Evolutionary conservation across 192 early-diverging fungal genomes (phyloP), one percentile per base, ranked within the genome.

Genomic region (Podila epicladia): DNA sequence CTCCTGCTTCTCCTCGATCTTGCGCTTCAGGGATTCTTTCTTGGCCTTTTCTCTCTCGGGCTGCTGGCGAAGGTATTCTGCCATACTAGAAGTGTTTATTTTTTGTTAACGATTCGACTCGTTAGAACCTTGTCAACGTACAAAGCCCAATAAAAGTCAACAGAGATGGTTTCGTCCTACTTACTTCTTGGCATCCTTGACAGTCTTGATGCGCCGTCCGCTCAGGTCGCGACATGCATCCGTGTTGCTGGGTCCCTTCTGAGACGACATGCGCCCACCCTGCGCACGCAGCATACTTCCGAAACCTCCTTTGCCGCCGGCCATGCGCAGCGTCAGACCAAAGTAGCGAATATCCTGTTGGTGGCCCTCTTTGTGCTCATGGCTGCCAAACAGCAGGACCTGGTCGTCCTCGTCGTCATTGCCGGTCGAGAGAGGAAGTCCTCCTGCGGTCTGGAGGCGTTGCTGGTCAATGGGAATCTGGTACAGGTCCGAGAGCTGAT

Each of bases 271-370:
- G 41, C 92, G 89, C 55, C 91, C 96, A 68, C 97, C 97, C 76
- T 97, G 95, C 0, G 96, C 94, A 72, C 97, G 90, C 71, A 99
- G 84, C 87, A 95, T 95, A 70, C 91, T 93, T 19, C 98, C 98
- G 82, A 99, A 99, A 22, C 98, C 98, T 49, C 98, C 98, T 67
- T 97, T 97, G n/a, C 96, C 96, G 31, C 96, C 96, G 5, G 82
- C 67, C 20, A 96, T 58, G 0, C 87, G 82, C 53, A 92, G 62
- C 17, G 83, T 82, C 28, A 95, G 62, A 32, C 74, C 84, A 51
- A 93, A 73, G 32, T 48, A 80, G 7, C 62, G 62, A 20, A 80
- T 57, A 9, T 68, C 31, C 4, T 29, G 51, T 62, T 5, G 75
- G 28, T 48, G 65, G 38, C 55, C 83, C 31, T 24, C 49, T 67